Evolutionary conservation across 495 filamentous ascomycete species (phyloP).

Genomic region (Glutinoglossum americanum): DNA sequence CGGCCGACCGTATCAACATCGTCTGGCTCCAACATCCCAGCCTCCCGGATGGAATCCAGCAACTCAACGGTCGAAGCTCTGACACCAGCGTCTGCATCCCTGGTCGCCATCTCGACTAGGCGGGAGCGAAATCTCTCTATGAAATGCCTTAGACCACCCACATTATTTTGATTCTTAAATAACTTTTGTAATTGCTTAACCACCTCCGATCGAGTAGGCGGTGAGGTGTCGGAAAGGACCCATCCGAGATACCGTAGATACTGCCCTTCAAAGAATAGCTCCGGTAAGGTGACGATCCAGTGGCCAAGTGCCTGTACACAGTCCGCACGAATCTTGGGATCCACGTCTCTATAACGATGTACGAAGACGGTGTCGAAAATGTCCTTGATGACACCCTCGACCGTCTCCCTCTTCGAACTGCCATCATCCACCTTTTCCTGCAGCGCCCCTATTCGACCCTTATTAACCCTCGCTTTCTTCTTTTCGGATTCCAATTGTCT

Average conservation of each 20-base stretch:
- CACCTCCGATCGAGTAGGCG: slow-evolving; percentile 49
- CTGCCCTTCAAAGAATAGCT: slow-evolving; percentile 65
- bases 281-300: slow-evolving; percentile 69
- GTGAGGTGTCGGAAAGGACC: slow-evolving; percentile 62
- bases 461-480: slow-evolving; percentile 57
- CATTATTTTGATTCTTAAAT: slow-evolving; percentile 51
- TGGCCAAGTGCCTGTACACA: slow-evolving; percentile 64
- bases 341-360: slow-evolving; percentile 86
- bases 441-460: slow-evolving; percentile 44
- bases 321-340: slow-evolving; percentile 65
- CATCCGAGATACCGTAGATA: slow-evolving; percentile 89
- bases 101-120: slow-evolving; percentile 80
- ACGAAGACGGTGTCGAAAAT: slow-evolving; percentile 80
- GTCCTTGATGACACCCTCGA: slow-evolving; percentile 50
- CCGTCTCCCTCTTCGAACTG: slow-evolving; percentile 35
- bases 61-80: slow-evolving; percentile 59
- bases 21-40: slow-evolving; percentile 67
- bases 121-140: slow-evolving; percentile 72
- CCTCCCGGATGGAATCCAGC: slow-evolving; percentile 59
- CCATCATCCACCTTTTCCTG: slow-evolving; percentile 44
- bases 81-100: slow-evolving; percentile 57
- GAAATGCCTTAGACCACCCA: slow-evolving; percentile 60
- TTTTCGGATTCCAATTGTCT: slow-evolving; percentile 65
- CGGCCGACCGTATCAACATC: slow-evolving; percentile 74
- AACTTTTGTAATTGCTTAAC: slow-evolving; percentile 61